phyloP scores from a whole-genome alignment of 768 basidiomycete species.

The Lactifluus volemus region DNA sequence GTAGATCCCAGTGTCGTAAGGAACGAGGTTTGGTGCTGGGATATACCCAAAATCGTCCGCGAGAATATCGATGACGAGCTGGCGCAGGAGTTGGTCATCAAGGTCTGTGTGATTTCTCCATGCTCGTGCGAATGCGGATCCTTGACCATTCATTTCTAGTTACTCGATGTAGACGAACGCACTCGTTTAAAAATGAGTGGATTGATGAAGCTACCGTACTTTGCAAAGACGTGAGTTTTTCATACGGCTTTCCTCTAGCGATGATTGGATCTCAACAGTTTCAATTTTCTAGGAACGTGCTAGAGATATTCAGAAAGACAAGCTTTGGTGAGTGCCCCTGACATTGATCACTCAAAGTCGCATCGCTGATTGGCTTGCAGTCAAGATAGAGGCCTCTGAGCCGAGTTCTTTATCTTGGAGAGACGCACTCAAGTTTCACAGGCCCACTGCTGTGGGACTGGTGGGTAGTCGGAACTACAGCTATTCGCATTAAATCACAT shows the following conservation, averaged over 20 bases:
- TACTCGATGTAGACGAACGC: conserved; percentile 2
- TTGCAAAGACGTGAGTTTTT: neutral
- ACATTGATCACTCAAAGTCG: neutral
- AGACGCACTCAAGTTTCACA: conserved; percentile 4
- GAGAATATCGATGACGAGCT: neutral
- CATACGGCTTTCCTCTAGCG: neutral
- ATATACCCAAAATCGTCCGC: conserved; percentile 1
- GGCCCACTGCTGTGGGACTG: neutral
- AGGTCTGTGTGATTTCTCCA: neutral
- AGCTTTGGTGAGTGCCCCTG: neutral
- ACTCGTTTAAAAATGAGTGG: conserved; percentile 1
- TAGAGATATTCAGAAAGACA: neutral
- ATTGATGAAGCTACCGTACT: neutral
- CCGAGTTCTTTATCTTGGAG: neutral
- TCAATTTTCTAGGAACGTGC: neutral
- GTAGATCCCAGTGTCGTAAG: neutral
- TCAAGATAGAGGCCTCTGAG: neutral
- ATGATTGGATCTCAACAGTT: neutral
- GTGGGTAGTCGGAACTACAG: neutral
- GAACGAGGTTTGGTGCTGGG: conserved; percentile 13
- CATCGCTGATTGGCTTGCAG: neutral
- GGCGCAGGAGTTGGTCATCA: neutral
- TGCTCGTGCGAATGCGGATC: neutral
- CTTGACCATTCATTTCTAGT: neutral
- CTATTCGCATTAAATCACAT: neutral